Percentiles rank a stretch among this genome's conserved stretches.
Conservation (phyloP, 768 basidiomycete genomes). For the Kwoniella botswanensis region DNA sequence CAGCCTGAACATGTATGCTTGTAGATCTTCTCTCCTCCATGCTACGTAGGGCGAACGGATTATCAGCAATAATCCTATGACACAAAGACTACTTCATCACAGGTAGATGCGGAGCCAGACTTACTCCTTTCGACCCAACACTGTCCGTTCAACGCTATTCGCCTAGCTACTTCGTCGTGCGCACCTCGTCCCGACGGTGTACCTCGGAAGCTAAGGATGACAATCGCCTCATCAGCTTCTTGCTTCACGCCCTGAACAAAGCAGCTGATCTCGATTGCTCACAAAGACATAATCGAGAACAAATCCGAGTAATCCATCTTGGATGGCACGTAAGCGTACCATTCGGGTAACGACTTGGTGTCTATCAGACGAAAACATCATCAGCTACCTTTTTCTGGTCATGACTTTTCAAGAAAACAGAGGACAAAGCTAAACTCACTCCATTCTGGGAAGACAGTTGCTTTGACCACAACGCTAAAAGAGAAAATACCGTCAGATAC, state of each 20-base stretch:
- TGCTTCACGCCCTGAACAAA: background rate
- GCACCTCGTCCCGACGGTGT: slow-evolving; percentile 52
- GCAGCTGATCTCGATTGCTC: slow-evolving; percentile 19
- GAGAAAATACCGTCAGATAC: slow-evolving; percentile 2
- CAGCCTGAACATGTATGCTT: slow-evolving; percentile 58
- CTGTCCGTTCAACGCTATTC: slow-evolving; percentile 59
- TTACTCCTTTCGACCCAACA: slow-evolving; percentile 59
- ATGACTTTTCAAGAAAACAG: background rate
- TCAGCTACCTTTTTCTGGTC: background rate
- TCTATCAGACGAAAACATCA: slow-evolving; percentile 27
- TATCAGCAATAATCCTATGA: background rate
- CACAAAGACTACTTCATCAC: background rate
- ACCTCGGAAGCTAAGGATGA: slow-evolving; percentile 56
- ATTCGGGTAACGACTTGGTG: slow-evolving; percentile 57
- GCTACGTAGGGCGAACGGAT: slow-evolving; percentile 24
- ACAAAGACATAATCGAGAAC: slow-evolving; percentile 59
- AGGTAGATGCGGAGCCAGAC: slow-evolving; percentile 5
- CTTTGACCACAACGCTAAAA: slow-evolving; percentile 58
- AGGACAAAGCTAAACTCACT: slow-evolving; percentile 36
- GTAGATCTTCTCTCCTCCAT: slow-evolving; percentile 56
- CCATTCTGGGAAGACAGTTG: slow-evolving; percentile 60
- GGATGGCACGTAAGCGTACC: slow-evolving; percentile 59
- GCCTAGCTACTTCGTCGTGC: slow-evolving; percentile 58
- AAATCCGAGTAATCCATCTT: slow-evolving; percentile 60
- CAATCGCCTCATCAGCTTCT: background rate